These are phyloP conservation scores for Pythium dissimile DNA, from an alignment of 352 stramenopile genomes.

Conservation along the genomic window DNA sequence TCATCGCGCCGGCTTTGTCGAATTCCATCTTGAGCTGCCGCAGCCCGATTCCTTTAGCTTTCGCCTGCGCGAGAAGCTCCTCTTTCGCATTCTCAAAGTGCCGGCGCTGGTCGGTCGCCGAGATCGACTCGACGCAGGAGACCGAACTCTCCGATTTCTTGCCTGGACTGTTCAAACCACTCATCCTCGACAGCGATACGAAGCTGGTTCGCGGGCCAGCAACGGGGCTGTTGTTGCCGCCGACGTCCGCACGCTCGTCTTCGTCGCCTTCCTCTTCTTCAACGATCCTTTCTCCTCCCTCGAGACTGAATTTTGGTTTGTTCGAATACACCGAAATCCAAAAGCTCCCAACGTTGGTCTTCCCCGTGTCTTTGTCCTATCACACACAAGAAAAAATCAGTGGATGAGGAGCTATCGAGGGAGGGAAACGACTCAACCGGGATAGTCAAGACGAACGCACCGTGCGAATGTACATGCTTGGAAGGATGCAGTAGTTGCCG, in stretches of 20 bases:
- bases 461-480: constrained; percentile 86
- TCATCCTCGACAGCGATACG: constrained; percentile 1
- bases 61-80: constrained; percentile 58
- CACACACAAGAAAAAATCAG: neutral
- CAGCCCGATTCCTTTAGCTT: constrained; percentile 59
- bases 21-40: constrained; percentile 70
- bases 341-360: constrained; percentile 75
- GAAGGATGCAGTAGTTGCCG: constrained; percentile 77
- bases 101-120: constrained; percentile 39
- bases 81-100: constrained; percentile 76
- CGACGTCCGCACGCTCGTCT: constrained; percentile 4
- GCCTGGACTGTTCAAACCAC: constrained; percentile 8
- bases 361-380: constrained; percentile 74
- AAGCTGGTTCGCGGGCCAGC: constrained; percentile 12
- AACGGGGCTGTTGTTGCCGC: constrained; percentile 4
- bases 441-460: constrained; percentile 28
- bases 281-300: constrained; percentile 71
- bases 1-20: constrained; percentile 40
- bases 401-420: too few species aligned
- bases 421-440: too few species aligned
- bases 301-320: constrained; percentile 56
- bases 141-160: constrained; percentile 35
- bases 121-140: constrained; percentile 27
- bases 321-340: constrained; percentile 83
- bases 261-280: constrained; percentile 79